Base-by-base conservation (phyloP, 768 basidiomycete genomes). In the Gelatoporia subvermispora region DNA sequence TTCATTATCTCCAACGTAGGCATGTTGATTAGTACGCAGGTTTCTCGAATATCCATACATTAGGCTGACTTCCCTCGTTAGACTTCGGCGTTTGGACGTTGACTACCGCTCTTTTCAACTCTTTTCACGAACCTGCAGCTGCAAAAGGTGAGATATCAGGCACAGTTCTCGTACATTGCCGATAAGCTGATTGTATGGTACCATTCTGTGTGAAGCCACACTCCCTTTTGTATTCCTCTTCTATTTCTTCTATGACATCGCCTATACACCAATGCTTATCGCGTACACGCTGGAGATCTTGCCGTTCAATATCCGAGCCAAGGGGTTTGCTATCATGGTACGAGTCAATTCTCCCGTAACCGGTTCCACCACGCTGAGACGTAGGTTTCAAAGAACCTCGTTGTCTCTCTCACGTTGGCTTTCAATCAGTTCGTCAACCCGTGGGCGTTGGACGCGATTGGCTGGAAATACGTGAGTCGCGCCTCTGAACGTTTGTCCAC, bases 381-480 rank as follows among this genome's bases (percentile, higher is more conserved):
- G 17, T 44, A n/a, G 21, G 23, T 35, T 13, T 31, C 46, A 4
- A 55, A 84, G 83, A 85, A 83, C 61, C 65, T 86, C 43, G 71
- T 72, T 4, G 71, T 86, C 23, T 82, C 78, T 58, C 68, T 85
- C 34, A 78, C 84, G 2, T 69, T 86, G 22, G 83, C 87, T 2
- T 84, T 92, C 65, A 91, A 86, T 57, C 84, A 85, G 59, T 85
- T 88, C 46, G 78, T 88, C 41, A 90, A 90, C 56, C 86, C 88
- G 7, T 79, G 82, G 70, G 88, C 88, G 1, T 67, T 91, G 20
- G 66, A 71, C 4, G 61, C 62, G 0, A 54, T 80, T 4, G 69
- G 69, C 8, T 71, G 76, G 74, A 65, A 65, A 61, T 69, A 68
- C 43, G 68, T 72, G 46, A 43, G 68, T 57, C 8, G 23, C 24